Evolutionary conservation across 345 rosid genomes (phyloP).

Genomic region (Citropsis articulata): DNA sequence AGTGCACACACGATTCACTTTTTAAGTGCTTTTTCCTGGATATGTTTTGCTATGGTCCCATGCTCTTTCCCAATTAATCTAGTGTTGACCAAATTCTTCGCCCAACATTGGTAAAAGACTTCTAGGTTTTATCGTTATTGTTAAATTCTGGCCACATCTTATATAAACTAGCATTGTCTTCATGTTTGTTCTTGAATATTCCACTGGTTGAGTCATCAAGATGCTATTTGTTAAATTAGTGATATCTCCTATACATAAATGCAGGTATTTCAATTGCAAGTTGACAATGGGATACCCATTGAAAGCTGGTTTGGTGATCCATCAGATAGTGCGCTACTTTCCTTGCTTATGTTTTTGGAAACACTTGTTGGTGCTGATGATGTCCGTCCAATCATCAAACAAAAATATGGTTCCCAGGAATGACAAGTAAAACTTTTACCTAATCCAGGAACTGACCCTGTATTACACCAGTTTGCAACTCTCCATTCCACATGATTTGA

Average conservation of each 20-base stretch:
- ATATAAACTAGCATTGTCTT: background rate
- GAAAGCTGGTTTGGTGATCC: constrained; percentile 24
- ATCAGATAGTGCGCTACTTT: constrained; percentile 20
- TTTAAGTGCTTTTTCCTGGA: background rate
- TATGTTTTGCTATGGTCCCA: background rate
- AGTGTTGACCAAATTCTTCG: background rate
- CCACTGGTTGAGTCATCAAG: background rate
- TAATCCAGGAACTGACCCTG: background rate
- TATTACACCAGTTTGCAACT: background rate
- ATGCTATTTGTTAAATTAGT: background rate
- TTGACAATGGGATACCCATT: constrained; percentile 22
- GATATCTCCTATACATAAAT: background rate
- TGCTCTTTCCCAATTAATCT: background rate
- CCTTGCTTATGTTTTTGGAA: constrained; percentile 21
- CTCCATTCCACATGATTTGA: background rate
- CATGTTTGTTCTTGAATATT: background rate
- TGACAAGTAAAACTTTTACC: background rate
- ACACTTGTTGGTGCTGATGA: constrained; percentile 17
- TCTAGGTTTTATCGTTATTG: background rate
- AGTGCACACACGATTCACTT: background rate
- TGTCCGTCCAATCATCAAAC: constrained; percentile 22
- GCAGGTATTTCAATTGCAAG: constrained; percentile 20
- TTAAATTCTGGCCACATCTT: background rate
- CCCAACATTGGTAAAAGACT: background rate
- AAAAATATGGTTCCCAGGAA: constrained; percentile 2